Percentiles rank a stretch among this genome's conserved stretches.
phyloP scores from a whole-genome alignment of 257 asterid species.

The Solanum microdontum region DNA sequence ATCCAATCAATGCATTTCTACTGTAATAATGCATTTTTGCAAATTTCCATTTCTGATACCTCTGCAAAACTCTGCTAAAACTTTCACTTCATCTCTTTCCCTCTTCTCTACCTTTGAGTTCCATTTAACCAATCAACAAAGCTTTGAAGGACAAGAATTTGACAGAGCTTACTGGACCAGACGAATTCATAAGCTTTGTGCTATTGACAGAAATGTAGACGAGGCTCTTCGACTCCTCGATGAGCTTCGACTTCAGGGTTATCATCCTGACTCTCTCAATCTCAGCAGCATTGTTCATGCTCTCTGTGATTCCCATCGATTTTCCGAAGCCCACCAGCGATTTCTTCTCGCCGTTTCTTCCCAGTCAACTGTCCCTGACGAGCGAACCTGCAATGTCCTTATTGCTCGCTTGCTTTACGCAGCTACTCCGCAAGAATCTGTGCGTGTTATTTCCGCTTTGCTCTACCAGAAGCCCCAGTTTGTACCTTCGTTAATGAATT shows the following conservation, averaged over 20 bases:
- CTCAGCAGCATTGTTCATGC: slow-evolving; percentile 67
- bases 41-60: slow-evolving; percentile 22
- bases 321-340: slow-evolving; percentile 52
- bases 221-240: slow-evolving; percentile 55
- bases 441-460: slow-evolving; percentile 36
- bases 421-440: slow-evolving; percentile 29
- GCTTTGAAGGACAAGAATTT: neutral
- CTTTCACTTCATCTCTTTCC: slow-evolving; percentile 7
- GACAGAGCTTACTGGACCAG: slow-evolving; percentile 45
- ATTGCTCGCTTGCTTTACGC: slow-evolving; percentile 66
- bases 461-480: slow-evolving; percentile 44
- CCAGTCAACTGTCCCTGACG: slow-evolving; percentile 40
- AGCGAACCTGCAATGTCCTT: slow-evolving; percentile 75
- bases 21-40: slow-evolving; percentile 15
- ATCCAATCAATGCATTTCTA: neutral
- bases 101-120: slow-evolving; percentile 8
- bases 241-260: slow-evolving; percentile 40
- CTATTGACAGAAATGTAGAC: slow-evolving; percentile 36
- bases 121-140: neutral
- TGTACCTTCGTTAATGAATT: slow-evolving; percentile 71
- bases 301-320: slow-evolving; percentile 54
- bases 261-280: slow-evolving; percentile 47
- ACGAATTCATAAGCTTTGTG: slow-evolving; percentile 60
- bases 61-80: slow-evolving; percentile 2
- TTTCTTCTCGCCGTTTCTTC: slow-evolving; percentile 26